Base-by-base conservation (phyloP, 441 rosid species). In the Mallotus repandus region DNA sequence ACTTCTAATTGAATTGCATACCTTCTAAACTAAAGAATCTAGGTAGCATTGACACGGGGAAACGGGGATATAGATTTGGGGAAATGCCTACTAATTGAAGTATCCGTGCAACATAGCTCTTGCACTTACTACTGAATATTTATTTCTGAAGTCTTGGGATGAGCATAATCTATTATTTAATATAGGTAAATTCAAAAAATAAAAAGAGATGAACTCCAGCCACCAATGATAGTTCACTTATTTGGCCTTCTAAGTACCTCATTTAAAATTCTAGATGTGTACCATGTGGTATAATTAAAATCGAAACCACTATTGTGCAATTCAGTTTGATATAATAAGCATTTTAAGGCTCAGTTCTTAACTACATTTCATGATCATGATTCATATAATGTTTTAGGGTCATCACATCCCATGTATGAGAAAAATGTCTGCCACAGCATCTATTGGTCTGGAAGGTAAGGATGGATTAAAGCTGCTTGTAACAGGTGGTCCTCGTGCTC, bases 381-480 rank as follows among this genome's bases (percentile, higher is more conserved):
- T 70, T 61, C 21, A 67, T 64, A 7, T 77, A 22, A 57, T 70
- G 45, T 29, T 75, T 69, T 49, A 92, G 98, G 88, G 85, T 69
- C 80, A 81, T 79, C 76, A 78, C 66, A 59, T 74, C 63, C 71
- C 84, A n/a, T 77, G 73, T 62, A 78, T 56, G 74, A 83, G 89
- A 85, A 91, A 81, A 8, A 73, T 90, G 89, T 82, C 95, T 22
- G 81, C 83, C 62, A 69, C 80, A 55, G 87, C 92, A 29, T 79
- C 92, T 63, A 74, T 76, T 66, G 83, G 82, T 9, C 38, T 73
- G 68, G 86, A 77, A 78, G 79, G 78, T 75, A 88, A 88, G 78
- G 89, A 88, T 79, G 97, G 97, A 45, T 50, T 90, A 78, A 93
- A 85, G 85, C 74, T 89, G 35, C 85, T 91, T 6, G 99, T 95